Evolutionary conservation across 208 protist genomes (phyloP).

Genomic region (Tetramitus jugosus): DNA sequence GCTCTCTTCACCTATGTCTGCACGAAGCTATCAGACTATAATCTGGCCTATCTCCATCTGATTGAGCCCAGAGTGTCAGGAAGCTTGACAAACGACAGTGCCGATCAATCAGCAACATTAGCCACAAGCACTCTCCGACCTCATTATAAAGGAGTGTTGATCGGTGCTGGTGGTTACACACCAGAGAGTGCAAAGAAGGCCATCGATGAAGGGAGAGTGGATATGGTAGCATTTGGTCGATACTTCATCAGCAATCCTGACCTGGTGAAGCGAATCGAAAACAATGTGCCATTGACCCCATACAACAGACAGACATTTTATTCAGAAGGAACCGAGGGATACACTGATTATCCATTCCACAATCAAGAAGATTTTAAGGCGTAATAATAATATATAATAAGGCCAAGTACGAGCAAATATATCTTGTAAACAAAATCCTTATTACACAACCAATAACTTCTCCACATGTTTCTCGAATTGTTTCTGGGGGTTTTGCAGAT

Average conservation of each 20-base stretch:
- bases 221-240: not conserved
- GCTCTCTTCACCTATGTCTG: slow-evolving; percentile 6
- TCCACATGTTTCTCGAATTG: too few relatives aligned
- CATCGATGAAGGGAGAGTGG: not conserved
- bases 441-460: too few relatives aligned
- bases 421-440: too few relatives aligned
- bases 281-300: not conserved
- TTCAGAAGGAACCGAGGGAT: not conserved
- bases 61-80: slow-evolving; percentile 17
- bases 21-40: not conserved
- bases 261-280: not conserved
- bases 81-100: not conserved
- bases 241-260: slow-evolving; percentile 17
- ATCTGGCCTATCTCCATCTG: slow-evolving; percentile 28
- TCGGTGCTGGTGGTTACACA: not conserved
- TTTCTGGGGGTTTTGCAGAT: too few relatives aligned
- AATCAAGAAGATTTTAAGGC: not conserved
- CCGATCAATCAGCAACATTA: not conserved
- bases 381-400: slow-evolving; percentile 9
- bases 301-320: slow-evolving; percentile 6
- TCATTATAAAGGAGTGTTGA: not conserved
- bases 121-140: not conserved
- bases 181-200: not conserved
- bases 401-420: too few relatives aligned
- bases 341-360: slow-evolving; percentile 3